Conservation (phyloP, 2,329 filamentous ascomycete genomes). For the Cryphonectria carpinicola region DNA sequence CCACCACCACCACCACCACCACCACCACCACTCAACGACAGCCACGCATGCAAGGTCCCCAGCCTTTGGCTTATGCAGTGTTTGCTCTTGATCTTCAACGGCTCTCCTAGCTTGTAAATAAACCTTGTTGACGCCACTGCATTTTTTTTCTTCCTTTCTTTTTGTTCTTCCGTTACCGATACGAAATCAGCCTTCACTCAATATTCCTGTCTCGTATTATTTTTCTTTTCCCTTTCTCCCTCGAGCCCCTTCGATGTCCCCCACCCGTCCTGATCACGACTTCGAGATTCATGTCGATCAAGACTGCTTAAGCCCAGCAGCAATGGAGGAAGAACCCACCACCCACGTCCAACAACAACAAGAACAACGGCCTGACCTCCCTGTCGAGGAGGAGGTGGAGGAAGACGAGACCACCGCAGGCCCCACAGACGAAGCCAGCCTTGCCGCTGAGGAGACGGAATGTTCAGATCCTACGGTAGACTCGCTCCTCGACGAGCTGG, state of each 20-base stretch:
- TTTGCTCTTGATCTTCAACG: slow-evolving; percentile 16
- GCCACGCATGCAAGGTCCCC: slow-evolving; percentile 24
- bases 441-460: slow-evolving; percentile 1
- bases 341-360: slow-evolving; percentile 21
- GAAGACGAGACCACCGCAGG: not conserved
- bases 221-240: not conserved
- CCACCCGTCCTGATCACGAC: slow-evolving; percentile 41
- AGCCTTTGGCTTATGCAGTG: slow-evolving; percentile 13
- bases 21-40: slow-evolving; percentile 10
- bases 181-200: not conserved
- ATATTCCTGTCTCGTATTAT: slow-evolving; percentile 5
- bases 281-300: slow-evolving; percentile 55
- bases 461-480: not conserved
- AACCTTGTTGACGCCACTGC: slow-evolving; percentile 5
- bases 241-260: not conserved
- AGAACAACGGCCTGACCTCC: not conserved
- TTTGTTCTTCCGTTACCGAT: not conserved
- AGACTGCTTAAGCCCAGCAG: slow-evolving; percentile 46
- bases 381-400: slow-evolving; percentile 17
- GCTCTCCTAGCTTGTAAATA: not conserved
- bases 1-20: not conserved
- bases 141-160: not conserved
- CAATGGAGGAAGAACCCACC: slow-evolving; percentile 40
- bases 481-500: slow-evolving; percentile 8
- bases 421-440: not conserved